Evolutionary conservation across 768 basidiomycete genomes (phyloP).

Genomic region (Serendipita vermifera): DNA sequence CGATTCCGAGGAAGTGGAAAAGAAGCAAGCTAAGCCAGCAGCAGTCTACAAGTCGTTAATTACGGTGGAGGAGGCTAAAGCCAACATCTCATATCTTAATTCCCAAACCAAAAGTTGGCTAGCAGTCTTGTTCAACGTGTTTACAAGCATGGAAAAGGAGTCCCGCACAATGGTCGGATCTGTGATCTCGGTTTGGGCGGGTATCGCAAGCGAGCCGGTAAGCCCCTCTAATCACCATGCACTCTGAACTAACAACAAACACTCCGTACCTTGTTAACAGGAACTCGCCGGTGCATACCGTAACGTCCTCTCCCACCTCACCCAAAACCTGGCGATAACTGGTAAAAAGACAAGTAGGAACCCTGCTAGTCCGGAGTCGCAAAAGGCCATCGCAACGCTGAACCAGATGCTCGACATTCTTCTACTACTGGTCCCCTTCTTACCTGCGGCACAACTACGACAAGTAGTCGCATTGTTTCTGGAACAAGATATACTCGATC

Average conservation of each 20-base stretch:
- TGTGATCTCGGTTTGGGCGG: constrained; percentile 76
- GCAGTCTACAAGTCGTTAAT: constrained; percentile 20
- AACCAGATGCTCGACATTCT: constrained; percentile 68
- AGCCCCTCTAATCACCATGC: constrained; percentile 16
- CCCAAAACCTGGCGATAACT: constrained; percentile 41
- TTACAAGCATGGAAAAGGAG: constrained; percentile 69
- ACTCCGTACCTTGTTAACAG: constrained; percentile 22
- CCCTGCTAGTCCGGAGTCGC: constrained; percentile 22
- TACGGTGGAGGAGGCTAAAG: constrained; percentile 44
- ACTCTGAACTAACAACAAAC: not conserved
- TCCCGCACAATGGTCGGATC: constrained; percentile 67
- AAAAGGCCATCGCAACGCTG: constrained; percentile 38
- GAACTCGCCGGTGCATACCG: constrained; percentile 70
- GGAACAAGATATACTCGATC: constrained; percentile 52
- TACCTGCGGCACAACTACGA: constrained; percentile 47
- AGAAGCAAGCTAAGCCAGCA: not conserved
- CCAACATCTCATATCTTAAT: constrained; percentile 59
- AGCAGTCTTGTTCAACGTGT: constrained; percentile 94
- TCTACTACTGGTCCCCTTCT: constrained; percentile 63
- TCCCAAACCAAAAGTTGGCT: constrained; percentile 85
- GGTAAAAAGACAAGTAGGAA: constrained; percentile 21
- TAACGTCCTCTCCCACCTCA: constrained; percentile 63
- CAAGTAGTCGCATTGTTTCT: constrained; percentile 59
- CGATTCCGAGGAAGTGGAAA: constrained; percentile 19
- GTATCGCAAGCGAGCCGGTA: constrained; percentile 62